Evolutionary conservation across 345 rosid genomes (phyloP).

Genomic region (Camelina laxa): DNA sequence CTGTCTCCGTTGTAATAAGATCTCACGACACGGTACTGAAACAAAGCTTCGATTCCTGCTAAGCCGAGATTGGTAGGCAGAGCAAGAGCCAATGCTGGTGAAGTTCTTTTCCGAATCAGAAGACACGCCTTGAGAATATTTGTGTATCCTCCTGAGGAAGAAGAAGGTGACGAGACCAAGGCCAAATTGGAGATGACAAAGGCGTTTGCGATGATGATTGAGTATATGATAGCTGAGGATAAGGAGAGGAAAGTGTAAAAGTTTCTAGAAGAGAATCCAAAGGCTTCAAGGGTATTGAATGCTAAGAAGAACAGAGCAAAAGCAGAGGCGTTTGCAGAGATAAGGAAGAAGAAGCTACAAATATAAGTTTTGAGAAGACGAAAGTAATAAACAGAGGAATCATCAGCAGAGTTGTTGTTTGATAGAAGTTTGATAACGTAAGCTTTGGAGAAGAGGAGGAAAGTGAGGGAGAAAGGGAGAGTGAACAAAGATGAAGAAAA

Average conservation of each 20-base stretch:
- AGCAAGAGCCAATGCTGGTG: constrained; percentile 75
- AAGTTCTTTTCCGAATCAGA: constrained; percentile 60
- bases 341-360: constrained; percentile 57
- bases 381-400: constrained; percentile 47
- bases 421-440: constrained; percentile 45
- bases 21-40: constrained; percentile 59
- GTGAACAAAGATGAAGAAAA: constrained; percentile 60
- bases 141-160: constrained; percentile 57
- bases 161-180: constrained; percentile 48
- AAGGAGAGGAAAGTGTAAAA: constrained; percentile 52
- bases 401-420: constrained; percentile 44
- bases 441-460: constrained; percentile 73
- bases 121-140: constrained; percentile 69
- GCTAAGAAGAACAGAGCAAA: constrained; percentile 65
- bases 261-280: constrained; percentile 50
- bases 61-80: constrained; percentile 58
- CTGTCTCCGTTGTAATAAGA: constrained; percentile 39
- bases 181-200: constrained; percentile 71
- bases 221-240: constrained; percentile 66
- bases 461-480: constrained; percentile 77
- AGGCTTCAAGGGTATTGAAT: constrained; percentile 50
- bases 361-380: constrained; percentile 58
- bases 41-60: constrained; percentile 80
- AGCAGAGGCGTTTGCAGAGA: constrained; percentile 78
- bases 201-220: constrained; percentile 64